Evolutionary conservation across 2,329 filamentous ascomycete species (phyloP).

Genomic region (Aspergillus hortae): DNA sequence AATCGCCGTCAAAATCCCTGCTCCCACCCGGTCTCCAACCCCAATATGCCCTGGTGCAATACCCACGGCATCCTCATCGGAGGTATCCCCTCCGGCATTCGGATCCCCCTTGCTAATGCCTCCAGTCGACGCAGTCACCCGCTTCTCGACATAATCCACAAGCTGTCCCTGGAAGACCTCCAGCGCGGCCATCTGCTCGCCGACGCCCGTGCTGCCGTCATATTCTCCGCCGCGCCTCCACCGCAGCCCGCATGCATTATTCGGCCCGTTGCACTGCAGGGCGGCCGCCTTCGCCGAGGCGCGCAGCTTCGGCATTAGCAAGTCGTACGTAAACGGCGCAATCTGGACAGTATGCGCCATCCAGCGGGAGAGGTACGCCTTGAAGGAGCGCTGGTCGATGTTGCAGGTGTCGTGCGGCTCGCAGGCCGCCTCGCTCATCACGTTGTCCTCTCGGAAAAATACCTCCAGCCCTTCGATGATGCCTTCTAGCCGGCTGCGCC

Average conservation of each 20-base stretch:
- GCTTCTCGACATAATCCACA: conserved; percentile 30
- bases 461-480: conserved; percentile 43
- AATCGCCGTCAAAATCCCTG: conserved; percentile 3
- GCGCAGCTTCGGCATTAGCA: conserved; percentile 51
- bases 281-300: conserved; percentile 54
- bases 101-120: conserved; percentile 51
- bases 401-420: conserved; percentile 37
- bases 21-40: conserved; percentile 3
- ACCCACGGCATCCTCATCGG: conserved; percentile 33
- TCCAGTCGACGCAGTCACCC: conserved; percentile 47
- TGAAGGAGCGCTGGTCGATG: conserved; percentile 61
- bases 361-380: conserved; percentile 62
- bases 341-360: conserved; percentile 55
- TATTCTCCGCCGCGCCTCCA: conserved; percentile 33
- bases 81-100: conserved; percentile 35
- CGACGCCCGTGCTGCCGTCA: conserved; percentile 32
- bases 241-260: conserved; percentile 39
- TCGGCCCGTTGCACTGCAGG: conserved; percentile 24
- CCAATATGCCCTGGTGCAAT: conserved; percentile 49
- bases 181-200: conserved; percentile 37
- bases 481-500: conserved; percentile 50
- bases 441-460: conserved; percentile 41
- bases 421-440: conserved; percentile 37
- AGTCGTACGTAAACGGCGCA: conserved; percentile 53
- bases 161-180: conserved; percentile 60